Conservation (phyloP, 2,329 filamentous ascomycete species). For the Diaporthe australafricana region DNA sequence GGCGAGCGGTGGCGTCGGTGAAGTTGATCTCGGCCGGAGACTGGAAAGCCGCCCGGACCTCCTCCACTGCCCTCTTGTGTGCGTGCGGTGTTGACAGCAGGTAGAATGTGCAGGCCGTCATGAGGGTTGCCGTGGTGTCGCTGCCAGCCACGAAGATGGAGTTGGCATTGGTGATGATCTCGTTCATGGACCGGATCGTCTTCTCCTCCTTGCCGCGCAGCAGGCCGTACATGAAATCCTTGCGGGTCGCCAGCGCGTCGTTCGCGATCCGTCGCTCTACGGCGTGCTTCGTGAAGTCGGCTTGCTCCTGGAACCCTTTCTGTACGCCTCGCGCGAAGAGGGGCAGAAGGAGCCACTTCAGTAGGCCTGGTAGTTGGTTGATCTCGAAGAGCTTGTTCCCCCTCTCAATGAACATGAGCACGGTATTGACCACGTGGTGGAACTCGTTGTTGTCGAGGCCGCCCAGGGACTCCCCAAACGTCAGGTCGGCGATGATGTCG, state of each 20-base stretch:
- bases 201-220: neutral
- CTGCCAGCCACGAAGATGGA: conserved; percentile 36
- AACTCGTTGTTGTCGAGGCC: conserved; percentile 45
- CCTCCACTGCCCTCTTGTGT: conserved; percentile 21
- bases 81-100: conserved; percentile 34
- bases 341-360: neutral
- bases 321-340: conserved; percentile 15
- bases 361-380: neutral
- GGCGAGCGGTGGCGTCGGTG: conserved; percentile 35
- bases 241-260: neutral
- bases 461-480: conserved; percentile 55
- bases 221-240: conserved; percentile 1
- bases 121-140: conserved; percentile 36
- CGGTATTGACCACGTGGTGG: conserved; percentile 41
- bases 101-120: conserved; percentile 33
- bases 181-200: neutral
- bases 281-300: neutral
- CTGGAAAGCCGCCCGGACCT: conserved; percentile 29
- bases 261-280: neutral
- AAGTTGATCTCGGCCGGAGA: conserved; percentile 22
- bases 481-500: conserved; percentile 55
- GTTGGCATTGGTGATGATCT: conserved; percentile 36
- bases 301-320: neutral
- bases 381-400: neutral
- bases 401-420: conserved; percentile 29